phyloP scores from a whole-genome alignment of 83 land plant species.

The Larix sibirica region DNA sequence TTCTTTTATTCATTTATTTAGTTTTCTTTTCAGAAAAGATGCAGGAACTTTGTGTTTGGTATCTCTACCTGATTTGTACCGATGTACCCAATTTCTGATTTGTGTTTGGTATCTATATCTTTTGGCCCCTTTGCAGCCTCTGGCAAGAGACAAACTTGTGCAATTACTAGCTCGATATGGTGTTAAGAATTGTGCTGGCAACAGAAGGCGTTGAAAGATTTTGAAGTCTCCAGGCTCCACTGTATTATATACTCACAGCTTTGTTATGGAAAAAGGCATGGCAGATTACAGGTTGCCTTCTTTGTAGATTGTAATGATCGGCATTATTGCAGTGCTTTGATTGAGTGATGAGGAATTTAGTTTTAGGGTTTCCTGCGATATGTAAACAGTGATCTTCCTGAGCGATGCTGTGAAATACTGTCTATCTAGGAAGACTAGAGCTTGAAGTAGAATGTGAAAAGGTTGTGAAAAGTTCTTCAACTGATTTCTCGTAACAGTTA shows the following conservation, averaged over 20 bases:
- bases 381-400: constrained; percentile 43
- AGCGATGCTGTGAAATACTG: constrained; percentile 47
- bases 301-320: constrained; percentile 21
- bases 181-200: not conserved
- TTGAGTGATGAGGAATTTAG: not conserved
- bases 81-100: no score
- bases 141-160: constrained; percentile 2
- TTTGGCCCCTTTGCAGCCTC: constrained; percentile 1
- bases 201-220: not conserved
- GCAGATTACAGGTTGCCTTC: not conserved
- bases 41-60: no score
- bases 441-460: constrained; percentile 34
- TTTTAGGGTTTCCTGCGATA: not conserved
- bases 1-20: no score
- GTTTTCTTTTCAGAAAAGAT: no score
- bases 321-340: not conserved
- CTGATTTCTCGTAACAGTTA: not conserved
- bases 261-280: not conserved
- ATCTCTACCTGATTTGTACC: no score
- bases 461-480: constrained; percentile 11
- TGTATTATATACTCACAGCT: not conserved
- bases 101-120: not conserved
- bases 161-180: constrained; percentile 13
- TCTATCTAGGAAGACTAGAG: constrained; percentile 34
- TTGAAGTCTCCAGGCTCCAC: not conserved